phyloP scores from a whole-genome alignment of 202 grass and related monocot genomes.

The Digitaria exilis region DNA sequence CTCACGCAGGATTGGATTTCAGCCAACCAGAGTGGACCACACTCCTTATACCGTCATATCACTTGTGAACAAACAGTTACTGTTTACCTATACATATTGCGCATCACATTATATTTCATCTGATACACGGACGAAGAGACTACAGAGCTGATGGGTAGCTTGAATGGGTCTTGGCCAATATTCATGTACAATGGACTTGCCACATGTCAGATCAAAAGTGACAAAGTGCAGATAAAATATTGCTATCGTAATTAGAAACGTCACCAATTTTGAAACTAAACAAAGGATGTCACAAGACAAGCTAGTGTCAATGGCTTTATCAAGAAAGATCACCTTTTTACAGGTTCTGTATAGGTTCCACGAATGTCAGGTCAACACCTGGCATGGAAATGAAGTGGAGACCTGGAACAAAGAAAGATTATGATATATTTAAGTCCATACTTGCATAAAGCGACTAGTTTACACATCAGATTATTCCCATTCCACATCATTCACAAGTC shows the following conservation, averaged over 20 bases:
- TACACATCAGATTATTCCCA: constrained; percentile 54
- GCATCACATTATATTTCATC: background rate
- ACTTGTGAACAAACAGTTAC: background rate
- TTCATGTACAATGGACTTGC: background rate
- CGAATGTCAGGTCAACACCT: constrained; percentile 27
- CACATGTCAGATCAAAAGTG: constrained; percentile 15
- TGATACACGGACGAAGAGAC: background rate
- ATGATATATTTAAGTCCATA: constrained; percentile 34
- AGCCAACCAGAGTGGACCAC: background rate
- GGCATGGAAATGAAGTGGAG: background rate
- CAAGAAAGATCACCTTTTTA: constrained; percentile 25
- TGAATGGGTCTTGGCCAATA: background rate
- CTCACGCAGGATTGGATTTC: background rate
- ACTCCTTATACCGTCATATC: background rate
- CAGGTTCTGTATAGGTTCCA: constrained; percentile 45
- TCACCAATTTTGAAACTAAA: constrained; percentile 27
- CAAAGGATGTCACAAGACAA: background rate
- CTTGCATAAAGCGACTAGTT: constrained; percentile 36
- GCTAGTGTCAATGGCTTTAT: constrained; percentile 31
- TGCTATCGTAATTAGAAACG: background rate
- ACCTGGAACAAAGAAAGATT: constrained; percentile 12
- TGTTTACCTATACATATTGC: background rate
- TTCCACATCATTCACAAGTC: constrained; percentile 40
- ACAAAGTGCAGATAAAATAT: constrained; percentile 17
- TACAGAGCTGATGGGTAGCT: background rate